phyloP scores from a whole-genome alignment of 257 asterid genomes.

The Paraleonurus japonicus region DNA sequence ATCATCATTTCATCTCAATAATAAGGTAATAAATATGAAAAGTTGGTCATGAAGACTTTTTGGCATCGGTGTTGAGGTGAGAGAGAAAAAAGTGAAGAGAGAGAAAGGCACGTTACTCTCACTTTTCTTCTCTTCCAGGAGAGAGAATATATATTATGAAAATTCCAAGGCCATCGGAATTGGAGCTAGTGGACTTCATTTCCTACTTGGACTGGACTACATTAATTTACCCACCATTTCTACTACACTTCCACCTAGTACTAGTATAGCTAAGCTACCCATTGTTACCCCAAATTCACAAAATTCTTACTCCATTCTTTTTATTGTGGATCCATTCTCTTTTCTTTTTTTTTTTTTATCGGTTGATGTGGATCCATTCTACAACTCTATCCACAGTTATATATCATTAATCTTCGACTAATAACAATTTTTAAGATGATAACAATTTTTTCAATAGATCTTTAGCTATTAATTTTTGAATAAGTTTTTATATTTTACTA shows the following conservation, averaged over 20 bases:
- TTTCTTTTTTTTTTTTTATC: no score
- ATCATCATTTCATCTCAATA: not conserved
- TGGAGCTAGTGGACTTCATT: constrained; percentile 33
- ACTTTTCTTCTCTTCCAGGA: constrained; percentile 22
- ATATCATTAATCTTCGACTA: not conserved
- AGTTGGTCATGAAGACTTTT: constrained; percentile 21
- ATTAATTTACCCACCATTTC: constrained; percentile 28
- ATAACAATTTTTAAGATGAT: not conserved
- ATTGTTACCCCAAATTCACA: no score
- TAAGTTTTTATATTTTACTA: no score
- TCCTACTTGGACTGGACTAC: not conserved
- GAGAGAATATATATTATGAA: not conserved
- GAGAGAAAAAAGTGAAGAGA: no score
- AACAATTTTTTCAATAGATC: no score
- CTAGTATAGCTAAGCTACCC: no score
- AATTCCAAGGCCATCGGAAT: constrained; percentile 26
- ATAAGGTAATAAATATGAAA: constrained; percentile 28
- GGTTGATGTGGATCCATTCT: no score
- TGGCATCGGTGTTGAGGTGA: not conserved
- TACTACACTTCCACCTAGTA: not conserved
- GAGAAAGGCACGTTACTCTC: not conserved
- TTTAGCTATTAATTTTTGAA: no score
- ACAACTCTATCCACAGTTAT: not conserved
- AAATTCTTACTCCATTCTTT: no score
- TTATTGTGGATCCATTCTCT: no score